Percentiles rank a stretch among this genome's conserved stretches.
phyloP scores from a whole-genome alignment of 495 filamentous ascomycete genomes.

The Patellaria atrata region DNA sequence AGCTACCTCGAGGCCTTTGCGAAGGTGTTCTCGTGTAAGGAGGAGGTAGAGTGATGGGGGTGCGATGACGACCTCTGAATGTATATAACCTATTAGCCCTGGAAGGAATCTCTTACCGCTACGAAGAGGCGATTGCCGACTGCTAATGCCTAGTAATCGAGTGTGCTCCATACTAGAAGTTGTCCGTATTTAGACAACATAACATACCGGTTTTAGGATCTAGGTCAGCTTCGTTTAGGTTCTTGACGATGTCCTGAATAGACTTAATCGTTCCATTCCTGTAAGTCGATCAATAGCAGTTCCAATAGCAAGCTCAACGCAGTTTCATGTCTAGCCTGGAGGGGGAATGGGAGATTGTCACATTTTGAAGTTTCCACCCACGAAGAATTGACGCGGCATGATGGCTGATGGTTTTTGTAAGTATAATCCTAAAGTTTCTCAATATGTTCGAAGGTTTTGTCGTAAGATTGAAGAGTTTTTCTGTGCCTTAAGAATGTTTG shows the following conservation, averaged over 20 bases:
- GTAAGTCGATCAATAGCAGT: constrained; percentile 5
- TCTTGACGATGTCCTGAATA: constrained; percentile 74
- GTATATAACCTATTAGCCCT: no score
- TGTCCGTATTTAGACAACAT: no score
- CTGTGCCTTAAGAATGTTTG: no score
- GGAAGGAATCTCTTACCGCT: background rate
- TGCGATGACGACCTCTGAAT: constrained; percentile 85
- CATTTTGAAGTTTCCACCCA: constrained; percentile 99
- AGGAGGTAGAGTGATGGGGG: constrained; percentile 84
- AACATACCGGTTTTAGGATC: constrained; percentile 51
- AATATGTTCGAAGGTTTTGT: no score
- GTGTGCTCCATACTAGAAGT: no score
- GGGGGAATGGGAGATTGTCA: constrained; percentile 26
- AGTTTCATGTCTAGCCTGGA: constrained; percentile 15
- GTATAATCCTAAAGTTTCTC: no score
- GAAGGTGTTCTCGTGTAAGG: constrained; percentile 59
- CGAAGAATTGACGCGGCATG: constrained; percentile 97
- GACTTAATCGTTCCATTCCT: constrained; percentile 87
- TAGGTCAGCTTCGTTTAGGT: constrained; percentile 67
- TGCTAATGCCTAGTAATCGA: no score
- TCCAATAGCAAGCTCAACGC: constrained; percentile 16
- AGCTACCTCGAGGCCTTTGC: constrained; percentile 58
- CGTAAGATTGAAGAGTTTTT: no score
- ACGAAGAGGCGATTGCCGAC: background rate
- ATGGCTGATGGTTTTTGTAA: constrained; percentile 18